Evolutionary conservation across 306 rosid species (phyloP), one percentile per base, ranked within the genome.

Genomic region (Acacia melanoxylon): DNA sequence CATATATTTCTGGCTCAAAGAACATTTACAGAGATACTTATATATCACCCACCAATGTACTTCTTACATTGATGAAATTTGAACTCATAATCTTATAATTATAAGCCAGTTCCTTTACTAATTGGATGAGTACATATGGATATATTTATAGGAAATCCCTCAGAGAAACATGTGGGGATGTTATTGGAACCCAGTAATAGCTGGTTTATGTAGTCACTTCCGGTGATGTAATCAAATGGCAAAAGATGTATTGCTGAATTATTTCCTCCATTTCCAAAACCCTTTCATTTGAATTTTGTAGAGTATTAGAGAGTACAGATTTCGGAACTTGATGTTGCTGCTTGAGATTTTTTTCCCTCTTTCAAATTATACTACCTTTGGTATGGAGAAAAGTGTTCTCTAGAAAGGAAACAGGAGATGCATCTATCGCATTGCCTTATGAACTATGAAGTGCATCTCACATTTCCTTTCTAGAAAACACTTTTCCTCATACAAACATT

Each of bases 251-350:
- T 29, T 79, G 71, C 14, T 70, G 31, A 35, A 16, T 25, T 79
- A 48, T 54, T 72, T 58, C 78, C 73, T 72, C 72, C 61, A 42
- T 13, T 80, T 71, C 42, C 52, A 35, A 8, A 6, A 16, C 48
- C 65, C 24, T 22, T 67, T 78, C 77, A 69, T 25, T 79, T 27
- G 62, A 46, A 37, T 68, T 61, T 61, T 52, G 42, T 56, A 10
- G 58, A 24, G 66, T 59, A 59, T 24, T 44, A 44, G 35, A 24
- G 54, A 42, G 12, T 45, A 71, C 13, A 24, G 58, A 44, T 27
- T 22, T 29, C 6, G 6, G 75, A 70, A 70, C 37, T 70, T 42
- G 51, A 22, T 42, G 40, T 24, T 3, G 24, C 77, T 48, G 62
- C 62, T 19, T 29, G 59, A 48, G 40, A 14, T 45, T 45, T 71